Percentiles rank a stretch among this genome's conserved stretches.
These are phyloP conservation scores for Naganishia randhawae DNA, from an alignment of 768 basidiomycete species.

Conservation along the genomic window DNA sequence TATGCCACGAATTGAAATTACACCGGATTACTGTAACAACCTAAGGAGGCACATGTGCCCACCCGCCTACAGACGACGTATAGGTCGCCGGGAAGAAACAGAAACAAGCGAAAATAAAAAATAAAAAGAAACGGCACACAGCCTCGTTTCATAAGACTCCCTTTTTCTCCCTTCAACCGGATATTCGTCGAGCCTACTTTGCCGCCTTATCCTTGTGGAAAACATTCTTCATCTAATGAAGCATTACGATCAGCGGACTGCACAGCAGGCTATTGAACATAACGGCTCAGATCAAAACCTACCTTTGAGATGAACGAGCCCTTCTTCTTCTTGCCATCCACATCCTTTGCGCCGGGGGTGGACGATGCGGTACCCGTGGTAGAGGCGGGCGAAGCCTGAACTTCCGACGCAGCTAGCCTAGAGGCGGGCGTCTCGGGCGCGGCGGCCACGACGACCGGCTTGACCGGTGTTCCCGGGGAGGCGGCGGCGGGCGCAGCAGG, in stretches of 20 bases:
- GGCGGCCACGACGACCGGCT: too few relatives aligned
- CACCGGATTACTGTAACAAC: neutral
- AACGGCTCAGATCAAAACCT: slow-evolving; percentile 19
- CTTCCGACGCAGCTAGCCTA: slow-evolving; percentile 19
- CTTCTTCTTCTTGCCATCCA: slow-evolving; percentile 43
- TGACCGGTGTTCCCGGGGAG: too few relatives aligned
- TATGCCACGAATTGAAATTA: neutral
- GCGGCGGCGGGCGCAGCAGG: slow-evolving; percentile 30
- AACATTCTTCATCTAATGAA: slow-evolving; percentile 21
- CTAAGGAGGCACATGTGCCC: too few relatives aligned
- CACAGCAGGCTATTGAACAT: too few relatives aligned
- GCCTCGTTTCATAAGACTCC: neutral
- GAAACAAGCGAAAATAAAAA: neutral
- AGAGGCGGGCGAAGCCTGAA: slow-evolving; percentile 31
- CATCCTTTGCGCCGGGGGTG: slow-evolving; percentile 25
- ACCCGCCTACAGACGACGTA: too few relatives aligned
- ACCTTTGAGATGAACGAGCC: slow-evolving; percentile 47
- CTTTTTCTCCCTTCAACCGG: neutral
- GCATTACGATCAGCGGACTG: slow-evolving; percentile 3
- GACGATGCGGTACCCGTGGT: slow-evolving; percentile 37
- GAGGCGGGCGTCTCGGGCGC: slow-evolving; percentile 23
- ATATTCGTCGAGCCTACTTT: neutral
- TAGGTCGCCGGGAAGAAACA: neutral
- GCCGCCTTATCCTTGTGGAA: slow-evolving; percentile 28
- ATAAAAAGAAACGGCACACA: neutral